These are phyloP conservation scores for Exophiala spinifera DNA, from an alignment of 2,329 filamentous ascomycete species.

Conservation along the genomic window DNA sequence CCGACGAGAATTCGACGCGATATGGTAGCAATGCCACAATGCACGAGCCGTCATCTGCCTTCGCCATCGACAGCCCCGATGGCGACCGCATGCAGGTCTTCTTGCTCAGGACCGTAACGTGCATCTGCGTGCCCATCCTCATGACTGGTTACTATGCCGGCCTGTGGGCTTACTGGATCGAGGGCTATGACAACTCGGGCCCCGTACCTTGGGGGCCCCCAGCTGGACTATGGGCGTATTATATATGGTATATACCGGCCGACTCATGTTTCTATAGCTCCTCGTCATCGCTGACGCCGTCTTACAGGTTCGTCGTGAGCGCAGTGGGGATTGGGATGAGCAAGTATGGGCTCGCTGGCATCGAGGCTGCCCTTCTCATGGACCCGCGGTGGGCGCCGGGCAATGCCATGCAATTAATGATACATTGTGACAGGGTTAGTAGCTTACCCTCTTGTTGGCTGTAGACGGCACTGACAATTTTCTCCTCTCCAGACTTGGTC, in stretches of 20 bases:
- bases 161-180: neutral
- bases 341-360: constrained; percentile 5
- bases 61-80: no score
- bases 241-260: neutral
- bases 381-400: neutral
- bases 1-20: no score
- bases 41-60: no score
- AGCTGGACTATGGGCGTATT: constrained; percentile 4
- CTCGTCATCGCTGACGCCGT: no score
- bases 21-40: no score
- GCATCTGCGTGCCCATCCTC: constrained; percentile 2
- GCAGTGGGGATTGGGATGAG: constrained; percentile 2
- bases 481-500: neutral
- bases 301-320: constrained; percentile 6
- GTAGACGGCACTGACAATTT: no score
- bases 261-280: no score
- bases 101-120: constrained; percentile 1
- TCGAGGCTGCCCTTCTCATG: constrained; percentile 5
- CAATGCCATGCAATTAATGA: constrained; percentile 7
- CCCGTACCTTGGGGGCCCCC: neutral
- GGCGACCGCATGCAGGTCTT: no score
- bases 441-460: no score
- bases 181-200: neutral
- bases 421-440: constrained; percentile 4
- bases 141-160: constrained; percentile 1